Percentiles rank a stretch among this genome's conserved stretches.
Evolutionary conservation across 2,329 filamentous ascomycete species (phyloP).

Genomic region (Clonostachys rosea): DNA sequence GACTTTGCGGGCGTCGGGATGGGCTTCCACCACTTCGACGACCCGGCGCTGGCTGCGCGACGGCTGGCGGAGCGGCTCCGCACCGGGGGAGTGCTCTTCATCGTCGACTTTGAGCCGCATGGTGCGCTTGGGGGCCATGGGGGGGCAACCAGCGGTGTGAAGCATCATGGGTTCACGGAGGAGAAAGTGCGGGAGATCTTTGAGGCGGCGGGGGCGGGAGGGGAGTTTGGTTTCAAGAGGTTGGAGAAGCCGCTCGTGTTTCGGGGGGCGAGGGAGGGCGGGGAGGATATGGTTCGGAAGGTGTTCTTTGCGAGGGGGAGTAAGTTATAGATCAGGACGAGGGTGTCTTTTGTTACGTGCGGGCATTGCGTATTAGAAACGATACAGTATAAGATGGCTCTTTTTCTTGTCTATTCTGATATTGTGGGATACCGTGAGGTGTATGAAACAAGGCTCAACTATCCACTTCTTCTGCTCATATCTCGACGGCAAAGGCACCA

Average conservation of each 20-base stretch:
- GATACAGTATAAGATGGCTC: too few species aligned
- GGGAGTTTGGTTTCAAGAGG: slow-evolving; percentile 52
- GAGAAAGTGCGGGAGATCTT: slow-evolving; percentile 11
- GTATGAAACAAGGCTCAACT: too few species aligned
- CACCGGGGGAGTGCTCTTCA: slow-evolving; percentile 21
- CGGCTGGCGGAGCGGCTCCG: slow-evolving; percentile 17
- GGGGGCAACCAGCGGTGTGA: slow-evolving; percentile 1
- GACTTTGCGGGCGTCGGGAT: slow-evolving; percentile 24
- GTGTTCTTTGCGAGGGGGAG: slow-evolving; percentile 44
- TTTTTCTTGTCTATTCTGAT: too few species aligned
- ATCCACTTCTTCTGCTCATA: too few species aligned
- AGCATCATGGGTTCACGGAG: slow-evolving; percentile 17
- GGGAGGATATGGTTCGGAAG: slow-evolving; percentile 29
- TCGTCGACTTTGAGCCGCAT: slow-evolving; percentile 20
- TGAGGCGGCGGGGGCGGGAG: slow-evolving; percentile 25
- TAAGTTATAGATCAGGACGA: slow-evolving; percentile 18
- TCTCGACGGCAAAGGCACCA: slow-evolving; percentile 56
- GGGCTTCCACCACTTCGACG: slow-evolving; percentile 26
- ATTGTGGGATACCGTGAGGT: too few species aligned
- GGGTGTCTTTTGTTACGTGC: background rate
- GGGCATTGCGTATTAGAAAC: too few species aligned
- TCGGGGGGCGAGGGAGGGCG: slow-evolving; percentile 15
- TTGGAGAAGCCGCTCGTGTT: slow-evolving; percentile 46
- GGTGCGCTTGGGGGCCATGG: background rate
- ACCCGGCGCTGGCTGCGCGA: slow-evolving; percentile 15